Evolutionary conservation across 1,284 basidiomycete species (phyloP).

Genomic region (Naganishia liquefaciens): DNA sequence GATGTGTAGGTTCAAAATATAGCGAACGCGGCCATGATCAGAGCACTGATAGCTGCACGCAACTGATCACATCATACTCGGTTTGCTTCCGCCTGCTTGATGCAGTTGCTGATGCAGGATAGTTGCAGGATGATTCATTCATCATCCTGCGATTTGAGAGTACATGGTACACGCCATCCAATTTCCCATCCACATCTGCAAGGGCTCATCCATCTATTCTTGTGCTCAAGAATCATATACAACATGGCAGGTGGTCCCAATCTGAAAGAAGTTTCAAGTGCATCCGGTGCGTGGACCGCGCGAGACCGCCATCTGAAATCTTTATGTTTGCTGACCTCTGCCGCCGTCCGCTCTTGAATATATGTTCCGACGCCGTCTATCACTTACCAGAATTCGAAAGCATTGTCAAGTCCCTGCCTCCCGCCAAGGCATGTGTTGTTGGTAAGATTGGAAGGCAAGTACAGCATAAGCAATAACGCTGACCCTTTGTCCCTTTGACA

Average conservation of each 20-base stretch:
- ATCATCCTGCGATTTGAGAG: too few species aligned
- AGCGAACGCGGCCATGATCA: too few species aligned
- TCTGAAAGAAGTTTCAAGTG: conserved; percentile 30
- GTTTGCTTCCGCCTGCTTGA: too few species aligned
- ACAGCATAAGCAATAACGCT: neutral
- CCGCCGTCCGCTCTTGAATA: neutral
- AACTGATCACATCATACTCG: too few species aligned
- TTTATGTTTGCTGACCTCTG: neutral
- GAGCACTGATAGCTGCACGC: too few species aligned
- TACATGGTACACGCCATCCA: too few species aligned
- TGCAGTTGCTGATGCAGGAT: too few species aligned
- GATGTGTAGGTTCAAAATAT: too few species aligned
- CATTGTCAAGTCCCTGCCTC: conserved; percentile 41
- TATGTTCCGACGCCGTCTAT: neutral
- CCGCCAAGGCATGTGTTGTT: conserved; percentile 42
- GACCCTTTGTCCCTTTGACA: conserved; percentile 20
- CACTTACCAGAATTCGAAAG: conserved; percentile 43
- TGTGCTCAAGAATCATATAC: neutral
- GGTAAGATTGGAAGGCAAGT: conserved; percentile 39
- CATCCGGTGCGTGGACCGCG: conserved; percentile 26
- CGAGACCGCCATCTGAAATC: neutral
- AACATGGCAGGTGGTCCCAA: conserved; percentile 28
- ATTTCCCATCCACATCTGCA: too few species aligned
- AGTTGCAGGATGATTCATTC: too few species aligned
- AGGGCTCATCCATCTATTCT: neutral